Evolutionary conservation across 257 asterid genomes (phyloP), one percentile per base, ranked within the genome.

Genomic region (Verbena officinalis): DNA sequence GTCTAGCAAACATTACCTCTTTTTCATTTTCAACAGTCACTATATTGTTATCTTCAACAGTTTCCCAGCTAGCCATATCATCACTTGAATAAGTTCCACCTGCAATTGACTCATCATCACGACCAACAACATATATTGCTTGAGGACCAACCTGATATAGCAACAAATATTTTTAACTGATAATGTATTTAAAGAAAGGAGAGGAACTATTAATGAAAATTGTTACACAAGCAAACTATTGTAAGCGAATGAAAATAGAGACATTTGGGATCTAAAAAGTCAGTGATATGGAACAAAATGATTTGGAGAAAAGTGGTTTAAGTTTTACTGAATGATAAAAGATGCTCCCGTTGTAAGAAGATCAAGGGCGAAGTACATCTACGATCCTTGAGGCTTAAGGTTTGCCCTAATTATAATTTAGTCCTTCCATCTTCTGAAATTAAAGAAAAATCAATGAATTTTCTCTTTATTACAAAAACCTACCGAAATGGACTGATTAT

Each of bases 11-110:
- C 58, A 73, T 55, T 75, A 94, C 97, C 97, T 83, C 87, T 17
- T 43, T 69, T 7, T 65, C 71, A 80, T 78, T 73, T 48, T 77
- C 84, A 64, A 72, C 78, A 77, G 64, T 64, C 55, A 84, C 87
- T 65, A 68, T 43, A 9, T 30, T 30, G 64, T 86, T 84, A 77
- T 91, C 98, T 44, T 90, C 98, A 77, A 95, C 86, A 63, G 99
- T 95, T 85, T 95, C 98, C 99, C 99, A 95, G 87, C 98, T 95
- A 65, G 91, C 95, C 6, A 84, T 96, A 78, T 79, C 99, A 69
- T 89, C 90, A 36, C 89, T 83, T 57, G 71, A 83, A 59, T 85
- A 84, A 80, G 96, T 94, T 79, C 96, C 98, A 67, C 68, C 89
- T 38, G 86, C 90, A 42, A 88, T 54, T 50, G 99, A 91, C 57